phyloP scores from a whole-genome alignment of 768 basidiomycete genomes.

The Amanita phalloides region DNA sequence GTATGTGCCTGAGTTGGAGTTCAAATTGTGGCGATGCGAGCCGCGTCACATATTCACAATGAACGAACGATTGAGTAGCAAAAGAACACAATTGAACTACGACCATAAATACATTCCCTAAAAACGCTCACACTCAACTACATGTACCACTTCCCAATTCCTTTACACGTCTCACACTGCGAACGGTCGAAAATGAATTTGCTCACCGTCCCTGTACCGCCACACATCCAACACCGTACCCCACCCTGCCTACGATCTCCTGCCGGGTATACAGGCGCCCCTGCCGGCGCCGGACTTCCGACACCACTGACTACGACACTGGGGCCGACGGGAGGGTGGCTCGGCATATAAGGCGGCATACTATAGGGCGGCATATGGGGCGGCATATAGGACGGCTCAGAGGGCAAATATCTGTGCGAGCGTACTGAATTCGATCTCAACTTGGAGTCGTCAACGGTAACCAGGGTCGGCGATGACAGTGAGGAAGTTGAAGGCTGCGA shows the following conservation, averaged over 20 bases:
- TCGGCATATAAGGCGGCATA: neutral
- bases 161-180: constrained; percentile 48
- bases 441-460: constrained; percentile 33
- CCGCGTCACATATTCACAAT: too few species aligned
- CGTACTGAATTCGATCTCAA: constrained; percentile 37
- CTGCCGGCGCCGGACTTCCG: constrained; percentile 16
- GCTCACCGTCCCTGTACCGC: constrained; percentile 41
- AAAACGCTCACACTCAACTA: constrained; percentile 3
- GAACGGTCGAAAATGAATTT: constrained; percentile 44
- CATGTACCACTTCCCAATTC: constrained; percentile 47
- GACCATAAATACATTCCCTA: too few species aligned
- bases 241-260: constrained; percentile 72
- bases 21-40: too few species aligned
- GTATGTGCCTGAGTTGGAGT: too few species aligned
- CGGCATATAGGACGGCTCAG: neutral
- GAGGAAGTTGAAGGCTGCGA: neutral
- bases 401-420: neutral
- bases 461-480: neutral
- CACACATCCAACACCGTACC: constrained; percentile 50
- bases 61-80: too few species aligned
- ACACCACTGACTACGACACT: neutral
- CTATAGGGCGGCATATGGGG: too few species aligned
- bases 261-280: constrained; percentile 38
- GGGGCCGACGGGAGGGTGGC: neutral
- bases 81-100: too few species aligned